A percentile compares a stretch with the other conserved stretches of the same genome.
These are phyloP conservation scores for Boeremia lycopersici DNA, from an alignment of 2,329 filamentous ascomycete genomes.

Conservation along the genomic window DNA sequence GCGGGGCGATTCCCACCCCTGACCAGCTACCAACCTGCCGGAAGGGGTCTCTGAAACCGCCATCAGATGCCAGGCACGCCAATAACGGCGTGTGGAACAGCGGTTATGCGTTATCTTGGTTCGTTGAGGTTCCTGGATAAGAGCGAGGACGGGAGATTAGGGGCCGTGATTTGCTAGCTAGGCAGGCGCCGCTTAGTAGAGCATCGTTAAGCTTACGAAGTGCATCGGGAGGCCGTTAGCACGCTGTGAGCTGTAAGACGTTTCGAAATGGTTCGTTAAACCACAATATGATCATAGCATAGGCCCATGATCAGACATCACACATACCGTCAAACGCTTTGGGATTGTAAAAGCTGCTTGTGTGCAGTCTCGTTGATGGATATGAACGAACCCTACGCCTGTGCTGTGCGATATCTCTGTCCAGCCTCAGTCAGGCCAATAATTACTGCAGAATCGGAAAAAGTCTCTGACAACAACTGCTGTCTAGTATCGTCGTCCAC, in stretches of 20 bases:
- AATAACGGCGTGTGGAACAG: slow-evolving; percentile 11
- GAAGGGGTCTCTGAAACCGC: slow-evolving; percentile 13
- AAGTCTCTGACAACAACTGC: not conserved
- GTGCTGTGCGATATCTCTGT: slow-evolving; percentile 10
- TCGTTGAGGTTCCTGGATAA: slow-evolving; percentile 1
- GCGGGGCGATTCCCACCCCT: slow-evolving; percentile 7
- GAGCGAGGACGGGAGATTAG: not conserved
- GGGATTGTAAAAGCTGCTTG: not conserved
- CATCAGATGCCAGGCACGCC: slow-evolving; percentile 9
- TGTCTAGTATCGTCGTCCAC: slow-evolving; percentile 9
- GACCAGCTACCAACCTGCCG: slow-evolving; percentile 14
- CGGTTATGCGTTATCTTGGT: slow-evolving; percentile 11
- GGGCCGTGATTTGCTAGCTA: slow-evolving; percentile 5
- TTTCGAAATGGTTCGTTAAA: not conserved
- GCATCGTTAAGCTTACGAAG: not conserved
- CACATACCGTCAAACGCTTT: not conserved
- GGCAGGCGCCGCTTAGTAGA: not conserved
- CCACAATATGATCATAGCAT: not conserved
- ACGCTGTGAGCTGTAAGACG: not conserved
- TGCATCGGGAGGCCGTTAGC: not conserved
- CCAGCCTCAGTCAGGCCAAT: slow-evolving; percentile 1
- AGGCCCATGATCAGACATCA: not conserved
- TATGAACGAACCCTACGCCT: slow-evolving; percentile 4
- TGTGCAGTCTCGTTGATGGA: slow-evolving; percentile 3
- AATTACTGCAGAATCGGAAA: slow-evolving; percentile 14